phyloP scores from a whole-genome alignment of 2,329 filamentous ascomycete species.

The Nemania serpens region DNA sequence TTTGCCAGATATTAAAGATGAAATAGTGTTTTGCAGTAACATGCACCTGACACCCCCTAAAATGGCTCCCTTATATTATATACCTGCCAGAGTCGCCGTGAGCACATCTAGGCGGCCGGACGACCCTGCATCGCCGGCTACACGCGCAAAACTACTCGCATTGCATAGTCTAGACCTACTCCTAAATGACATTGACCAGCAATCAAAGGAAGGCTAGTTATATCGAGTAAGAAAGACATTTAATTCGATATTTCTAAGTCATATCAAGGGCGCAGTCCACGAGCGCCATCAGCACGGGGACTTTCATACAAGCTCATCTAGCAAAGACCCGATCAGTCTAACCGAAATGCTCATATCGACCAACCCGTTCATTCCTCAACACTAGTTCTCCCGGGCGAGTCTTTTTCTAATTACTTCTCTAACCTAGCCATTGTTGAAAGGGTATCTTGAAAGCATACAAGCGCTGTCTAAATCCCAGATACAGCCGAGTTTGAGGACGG shows the following conservation, averaged over 20 bases:
- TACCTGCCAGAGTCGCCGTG: too few relatives aligned
- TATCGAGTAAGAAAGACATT: neutral
- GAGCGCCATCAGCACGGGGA: too few relatives aligned
- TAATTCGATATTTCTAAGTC: neutral
- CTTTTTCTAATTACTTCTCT: neutral
- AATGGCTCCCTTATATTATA: too few relatives aligned
- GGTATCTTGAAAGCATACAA: slow-evolving; percentile 34
- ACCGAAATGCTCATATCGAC: too few relatives aligned
- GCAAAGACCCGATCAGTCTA: neutral
- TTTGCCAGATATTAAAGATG: too few relatives aligned
- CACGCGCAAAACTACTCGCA: neutral
- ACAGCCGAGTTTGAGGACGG: neutral
- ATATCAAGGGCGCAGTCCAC: neutral
- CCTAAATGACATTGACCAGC: neutral
- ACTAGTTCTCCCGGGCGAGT: too few relatives aligned
- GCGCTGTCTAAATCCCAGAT: slow-evolving; percentile 3
- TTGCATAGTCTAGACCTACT: neutral
- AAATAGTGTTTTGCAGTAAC: too few relatives aligned
- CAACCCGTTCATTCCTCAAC: too few relatives aligned
- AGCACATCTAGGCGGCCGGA: too few relatives aligned
- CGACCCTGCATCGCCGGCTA: too few relatives aligned
- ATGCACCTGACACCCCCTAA: too few relatives aligned
- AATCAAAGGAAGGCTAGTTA: neutral
- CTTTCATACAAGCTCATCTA: neutral
- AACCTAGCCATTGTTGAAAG: slow-evolving; percentile 40